Evolutionary conservation across 1,284 basidiomycete species (phyloP).

Genomic region (Cutaneotrichosporon sp.): DNA sequence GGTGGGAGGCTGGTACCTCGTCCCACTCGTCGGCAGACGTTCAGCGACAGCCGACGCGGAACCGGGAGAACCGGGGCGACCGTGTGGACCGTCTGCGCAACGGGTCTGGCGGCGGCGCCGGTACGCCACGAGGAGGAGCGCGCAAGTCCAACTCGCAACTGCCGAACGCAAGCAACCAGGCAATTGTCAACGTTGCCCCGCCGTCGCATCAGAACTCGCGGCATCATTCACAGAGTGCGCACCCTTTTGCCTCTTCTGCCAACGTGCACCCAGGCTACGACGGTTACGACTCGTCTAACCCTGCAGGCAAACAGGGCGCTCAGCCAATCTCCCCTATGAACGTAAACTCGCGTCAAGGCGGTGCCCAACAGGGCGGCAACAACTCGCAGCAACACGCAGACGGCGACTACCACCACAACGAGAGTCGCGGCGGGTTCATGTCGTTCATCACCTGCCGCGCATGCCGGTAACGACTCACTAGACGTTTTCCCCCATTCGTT

Average conservation of each 20-base stretch:
- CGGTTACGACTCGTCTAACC: constrained; percentile 39
- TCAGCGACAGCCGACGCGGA: constrained; percentile 33
- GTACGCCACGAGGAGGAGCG: constrained; percentile 18
- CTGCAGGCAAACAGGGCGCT: constrained; percentile 14
- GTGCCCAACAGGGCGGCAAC: constrained; percentile 27
- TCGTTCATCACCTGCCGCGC: constrained; percentile 43
- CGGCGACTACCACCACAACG: constrained; percentile 33
- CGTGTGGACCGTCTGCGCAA: constrained; percentile 49
- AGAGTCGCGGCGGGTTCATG: constrained; percentile 38
- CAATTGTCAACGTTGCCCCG: constrained; percentile 45
- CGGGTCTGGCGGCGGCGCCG: constrained; percentile 35
- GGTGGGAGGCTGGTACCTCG: constrained; percentile 74
- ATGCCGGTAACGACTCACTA: constrained; percentile 29
- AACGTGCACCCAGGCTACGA: constrained; percentile 3
- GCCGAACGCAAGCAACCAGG: constrained; percentile 47
- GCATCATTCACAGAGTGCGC: constrained; percentile 40
- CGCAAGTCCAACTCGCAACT: constrained; percentile 43
- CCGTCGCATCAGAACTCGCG: constrained; percentile 40
- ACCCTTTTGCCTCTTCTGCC: constrained; percentile 39
- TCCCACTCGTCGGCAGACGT: constrained; percentile 23
- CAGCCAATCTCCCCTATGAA: constrained; percentile 41
- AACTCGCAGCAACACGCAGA: constrained; percentile 40
- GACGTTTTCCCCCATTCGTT: no score
- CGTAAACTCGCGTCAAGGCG: constrained; percentile 33
- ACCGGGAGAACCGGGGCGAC: constrained; percentile 41